Conservation (phyloP, 148 eudicot species). For the Chenopodium suecicum region DNA sequence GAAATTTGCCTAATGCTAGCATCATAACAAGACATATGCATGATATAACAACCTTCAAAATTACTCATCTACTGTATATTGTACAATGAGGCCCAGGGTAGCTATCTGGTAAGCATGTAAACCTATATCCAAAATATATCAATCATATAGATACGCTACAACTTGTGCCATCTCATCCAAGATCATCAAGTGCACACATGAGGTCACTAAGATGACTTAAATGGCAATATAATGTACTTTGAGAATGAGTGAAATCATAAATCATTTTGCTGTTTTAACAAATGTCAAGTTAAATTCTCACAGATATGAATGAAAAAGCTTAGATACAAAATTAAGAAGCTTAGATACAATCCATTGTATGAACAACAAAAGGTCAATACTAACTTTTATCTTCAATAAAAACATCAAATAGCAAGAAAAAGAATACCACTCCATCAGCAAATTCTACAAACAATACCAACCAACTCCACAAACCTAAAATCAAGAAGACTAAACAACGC, state of each 20-base stretch:
- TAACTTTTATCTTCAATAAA: no score
- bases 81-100: neutral
- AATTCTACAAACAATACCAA: no score
- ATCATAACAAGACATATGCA: neutral
- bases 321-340: neutral
- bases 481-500: no score
- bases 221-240: neutral
- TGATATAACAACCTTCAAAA: neutral
- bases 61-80: neutral
- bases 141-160: conserved; percentile 36
- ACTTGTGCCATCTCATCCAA: conserved; percentile 30
- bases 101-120: conserved; percentile 45
- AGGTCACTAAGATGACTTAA: neutral
- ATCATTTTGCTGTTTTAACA: neutral
- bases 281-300: neutral
- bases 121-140: conserved; percentile 36
- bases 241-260: neutral
- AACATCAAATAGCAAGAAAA: no score
- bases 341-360: no score
- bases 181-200: conserved; percentile 15
- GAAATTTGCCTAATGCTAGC: neutral
- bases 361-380: no score
- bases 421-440: no score
- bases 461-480: no score
- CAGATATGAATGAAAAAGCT: neutral